These are phyloP conservation scores for Candida hungchunana DNA, from an alignment of 805 yeast genomes.

Conservation along the genomic window DNA sequence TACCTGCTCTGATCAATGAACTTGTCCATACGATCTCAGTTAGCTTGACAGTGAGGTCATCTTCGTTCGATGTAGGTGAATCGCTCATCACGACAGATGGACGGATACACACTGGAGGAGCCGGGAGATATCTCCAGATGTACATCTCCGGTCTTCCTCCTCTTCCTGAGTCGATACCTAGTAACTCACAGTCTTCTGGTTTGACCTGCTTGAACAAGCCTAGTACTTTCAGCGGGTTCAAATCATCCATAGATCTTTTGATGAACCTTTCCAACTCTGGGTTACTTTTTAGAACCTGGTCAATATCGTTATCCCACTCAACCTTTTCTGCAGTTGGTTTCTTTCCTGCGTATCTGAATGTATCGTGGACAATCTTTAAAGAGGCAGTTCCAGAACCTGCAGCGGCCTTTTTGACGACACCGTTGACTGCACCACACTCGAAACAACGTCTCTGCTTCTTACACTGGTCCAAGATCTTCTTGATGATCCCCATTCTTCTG, in stretches of 20 bases:
- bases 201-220: conserved; percentile 81
- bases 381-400: conserved; percentile 92
- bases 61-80: conserved; percentile 88
- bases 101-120: conserved; percentile 98
- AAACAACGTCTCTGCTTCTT: conserved; percentile 92
- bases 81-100: conserved; percentile 95
- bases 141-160: conserved; percentile 96
- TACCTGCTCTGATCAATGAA: conserved; percentile 89
- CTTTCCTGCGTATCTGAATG: conserved; percentile 93
- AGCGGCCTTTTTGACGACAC: conserved; percentile 95
- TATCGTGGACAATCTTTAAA: conserved; percentile 90
- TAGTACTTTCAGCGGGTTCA: conserved; percentile 86
- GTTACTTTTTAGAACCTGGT: conserved; percentile 62
- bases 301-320: conserved; percentile 84
- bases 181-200: conserved; percentile 85
- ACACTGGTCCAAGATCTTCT: conserved; percentile 83
- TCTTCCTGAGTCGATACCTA: conserved; percentile 83
- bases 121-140: conserved; percentile 95
- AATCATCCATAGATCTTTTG: conserved; percentile 85
- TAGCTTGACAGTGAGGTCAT: conserved; percentile 91
- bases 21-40: conserved; percentile 97
- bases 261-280: conserved; percentile 88
- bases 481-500: conserved; percentile 85
- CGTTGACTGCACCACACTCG: conserved; percentile 83
- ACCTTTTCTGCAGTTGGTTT: conserved; percentile 79